Conservation (phyloP, 208 protist species). For the Angomonas ambiguus region DNA sequence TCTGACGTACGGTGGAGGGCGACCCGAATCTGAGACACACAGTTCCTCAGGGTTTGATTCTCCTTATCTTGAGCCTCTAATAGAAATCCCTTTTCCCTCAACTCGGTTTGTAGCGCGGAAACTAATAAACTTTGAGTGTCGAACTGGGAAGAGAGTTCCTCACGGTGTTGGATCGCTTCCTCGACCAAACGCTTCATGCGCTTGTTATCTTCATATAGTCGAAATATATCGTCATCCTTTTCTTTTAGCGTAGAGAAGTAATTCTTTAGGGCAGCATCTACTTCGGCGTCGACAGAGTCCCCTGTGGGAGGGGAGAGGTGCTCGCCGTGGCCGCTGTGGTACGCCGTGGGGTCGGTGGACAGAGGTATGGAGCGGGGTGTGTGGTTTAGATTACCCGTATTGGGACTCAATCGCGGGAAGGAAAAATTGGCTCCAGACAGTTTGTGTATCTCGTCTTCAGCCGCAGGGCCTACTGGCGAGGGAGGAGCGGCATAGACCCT, state of each 20-base stretch:
- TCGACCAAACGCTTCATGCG: conserved; percentile 53
- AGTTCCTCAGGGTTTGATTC: conserved; percentile 22
- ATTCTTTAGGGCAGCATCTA: conserved; percentile 52
- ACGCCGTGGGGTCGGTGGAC: background rate
- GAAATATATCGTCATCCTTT: conserved; percentile 77
- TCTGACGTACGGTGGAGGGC: conserved; percentile 44
- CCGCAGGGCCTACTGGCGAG: background rate
- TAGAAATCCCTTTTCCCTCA: conserved; percentile 47
- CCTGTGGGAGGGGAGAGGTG: background rate
- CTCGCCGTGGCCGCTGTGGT: background rate
- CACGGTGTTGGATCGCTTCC: conserved; percentile 25
- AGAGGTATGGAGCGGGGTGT: background rate
- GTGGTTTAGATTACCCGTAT: background rate
- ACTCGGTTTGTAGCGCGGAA: conserved; percentile 33
- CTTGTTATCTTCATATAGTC: conserved; percentile 69
- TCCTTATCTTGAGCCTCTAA: conserved; percentile 47
- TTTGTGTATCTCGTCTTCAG: background rate
- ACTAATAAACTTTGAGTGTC: conserved; percentile 33
- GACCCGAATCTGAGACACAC: conserved; percentile 27
- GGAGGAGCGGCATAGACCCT: background rate
- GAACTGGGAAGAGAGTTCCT: conserved; percentile 47
- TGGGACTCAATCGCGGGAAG: background rate
- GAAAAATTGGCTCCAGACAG: background rate
- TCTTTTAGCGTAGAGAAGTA: conserved; percentile 64
- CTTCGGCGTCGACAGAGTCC: conserved; percentile 32